Base-by-base conservation (phyloP, 202 grass and related monocot genomes). In the Panicum virgatum region DNA sequence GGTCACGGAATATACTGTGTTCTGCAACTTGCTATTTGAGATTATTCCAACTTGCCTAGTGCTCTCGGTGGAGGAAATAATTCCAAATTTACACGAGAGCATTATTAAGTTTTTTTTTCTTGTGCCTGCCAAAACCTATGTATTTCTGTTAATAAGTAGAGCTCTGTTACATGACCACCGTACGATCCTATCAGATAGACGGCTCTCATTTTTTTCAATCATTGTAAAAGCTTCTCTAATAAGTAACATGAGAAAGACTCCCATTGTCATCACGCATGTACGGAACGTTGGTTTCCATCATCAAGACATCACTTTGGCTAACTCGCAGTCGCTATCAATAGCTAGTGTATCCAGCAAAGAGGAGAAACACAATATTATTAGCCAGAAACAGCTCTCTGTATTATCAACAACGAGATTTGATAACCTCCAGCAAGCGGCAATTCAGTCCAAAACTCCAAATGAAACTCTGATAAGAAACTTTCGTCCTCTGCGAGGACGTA, bases 21-120 rank as follows among this genome's bases (percentile, higher is more conserved):
- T 9, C 52, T 46, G 46, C 79, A 87, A 83, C 80, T 82, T 63
- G 79, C 63, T 77, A 20, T 87, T 67, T 27, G 71, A 82, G 63
- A 87, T 77, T 82, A 42, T 82, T 82, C 63, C 34, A 18, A 44
- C 4, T 34, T 22, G 39, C 3, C 30, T 36, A 76, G 36, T 76
- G 70, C 26, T 87, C 4, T 85, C 20, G 1, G 18, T 77, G 25
- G 14, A 62, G 23, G 19, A 45, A 75, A 62, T 74, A 58, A 26
- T 16, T 45, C 13, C 42, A 65, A 65, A 15, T 25, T 58, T 58
- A 25, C 22, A 59, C 23, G 56, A 59, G 56, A 27, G 23, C 56
- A 23, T 27, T 13, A 13, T 27, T 59, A 59, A 59, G 29, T 62
- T 62, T 53, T 30, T 30, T 47, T 7, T 4, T 42, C 12, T 53